Evolutionary conservation across 352 stramenopile species (phyloP), one percentile per base, ranked within the genome.

Genomic region (Albugo laibachii): DNA sequence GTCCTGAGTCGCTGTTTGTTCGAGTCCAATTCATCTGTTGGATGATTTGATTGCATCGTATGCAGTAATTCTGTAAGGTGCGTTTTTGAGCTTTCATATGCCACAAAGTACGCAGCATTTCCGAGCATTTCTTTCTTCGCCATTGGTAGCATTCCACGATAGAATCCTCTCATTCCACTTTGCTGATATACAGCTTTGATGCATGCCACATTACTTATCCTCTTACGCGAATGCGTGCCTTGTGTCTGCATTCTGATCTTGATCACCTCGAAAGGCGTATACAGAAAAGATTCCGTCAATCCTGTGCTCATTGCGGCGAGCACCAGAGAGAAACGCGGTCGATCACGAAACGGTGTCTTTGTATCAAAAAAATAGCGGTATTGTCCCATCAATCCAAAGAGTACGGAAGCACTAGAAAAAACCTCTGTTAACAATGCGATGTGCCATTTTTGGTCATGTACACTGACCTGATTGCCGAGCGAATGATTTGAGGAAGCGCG

Each of bases 71-170:
- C 57, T 41, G 83, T 43, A 47, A 89, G 41, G n/a, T 67, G 41
- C 47, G 69, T 58, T 52, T 85, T 89, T 16, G 53, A 63, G 12
- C 62, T 66, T 59, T 86, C 76, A 53, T 89, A 89, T 31, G 71
- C 67, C 55, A 89, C 63, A 39, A 89, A 89, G 52, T 89, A 89
- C 42, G 70, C 66, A 44, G 72, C 80, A 57, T 89, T 89, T 46
- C 76, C 76, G 34, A 89, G 56, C 73, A 89, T 86, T 56, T 89
- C 76, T 27, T 74, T 71, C 46, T 69, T 56, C 2, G 71, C 71
- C 1, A 58, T 80, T 10, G 73, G 73, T 35, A 66, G 56, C 36
- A 86, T 58, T 5, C 76, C 76, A 4, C 76, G 76, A 59, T 89
- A 89, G 41, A 89, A 63, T n/a, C 73, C 71, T 21, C 63, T 56